Evolutionary conservation across 108 stramenopile species (phyloP), one percentile per base, ranked within the genome.

Genomic region (Cyclotella kingstonii): DNA sequence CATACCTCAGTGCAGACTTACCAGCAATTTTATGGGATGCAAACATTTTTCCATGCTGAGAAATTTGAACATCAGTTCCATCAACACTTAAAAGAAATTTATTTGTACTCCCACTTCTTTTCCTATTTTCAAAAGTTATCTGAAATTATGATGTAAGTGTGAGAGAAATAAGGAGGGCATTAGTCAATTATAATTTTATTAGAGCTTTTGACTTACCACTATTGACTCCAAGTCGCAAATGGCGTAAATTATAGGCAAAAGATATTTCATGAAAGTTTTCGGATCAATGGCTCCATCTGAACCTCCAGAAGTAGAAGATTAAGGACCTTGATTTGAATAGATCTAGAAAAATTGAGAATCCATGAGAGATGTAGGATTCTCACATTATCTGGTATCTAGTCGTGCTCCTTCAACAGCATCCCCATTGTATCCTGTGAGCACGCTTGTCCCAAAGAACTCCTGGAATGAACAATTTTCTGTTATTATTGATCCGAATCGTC

Each of bases 221-320:
- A 43, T 14, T 3, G 17, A 28, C 34, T 54, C 53, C 34, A 42
- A 58, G n/a, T 28, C 18, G 15, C 42, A 30, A n/a, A 44, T 30
- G 6, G 52, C 28, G 11, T 45, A 5, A 29, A 65, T 65, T 18
- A 65, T 34, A 8, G 42, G 64, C 53, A 42, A 44, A 6, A 44
- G n/a, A 15, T 31, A 47, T 15, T 66, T 66, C 11, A 33, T 31
- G 36, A 55, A 35, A 25, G 54, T 66, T 41, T 66, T 66, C 8
- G 54, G 66, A 17, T 56, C 54, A 49, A 56, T 38, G 6, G 44
- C 46, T 18, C 54, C 66, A 23, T 17, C 26, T 14, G 54, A 26
- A 4, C 46, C 54, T 11, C 66, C 66, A 5, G 34, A 44, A 19
- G 6, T 25, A 1, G 54, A 29, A 46, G 31, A 56, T n/a, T 12